Conservation (phyloP, 148 eudicot genomes). For the Hydrangea macrophylla region DNA sequence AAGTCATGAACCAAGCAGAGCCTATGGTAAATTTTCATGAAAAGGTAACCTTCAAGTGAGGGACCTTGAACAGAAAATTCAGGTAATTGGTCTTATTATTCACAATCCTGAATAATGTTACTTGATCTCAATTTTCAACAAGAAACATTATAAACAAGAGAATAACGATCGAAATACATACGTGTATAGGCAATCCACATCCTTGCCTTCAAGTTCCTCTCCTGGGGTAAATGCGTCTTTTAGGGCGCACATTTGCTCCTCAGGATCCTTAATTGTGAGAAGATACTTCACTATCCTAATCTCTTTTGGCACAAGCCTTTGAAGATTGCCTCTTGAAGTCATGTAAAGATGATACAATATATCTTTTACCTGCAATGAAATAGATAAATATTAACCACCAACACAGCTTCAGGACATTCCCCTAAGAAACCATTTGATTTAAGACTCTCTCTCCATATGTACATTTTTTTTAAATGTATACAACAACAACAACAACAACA, state of each 20-base stretch:
- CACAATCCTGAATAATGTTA: too few species aligned
- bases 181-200: conserved; percentile 78
- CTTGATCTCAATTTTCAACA: conserved; percentile 5
- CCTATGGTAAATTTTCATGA: too few species aligned
- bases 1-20: too few species aligned
- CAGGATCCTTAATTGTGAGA: conserved; percentile 74
- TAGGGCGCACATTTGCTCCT: conserved; percentile 61
- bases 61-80: too few species aligned
- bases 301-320: conserved; percentile 82
- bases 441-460: too few species aligned
- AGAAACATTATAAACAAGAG: neutral
- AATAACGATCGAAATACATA: conserved; percentile 27
- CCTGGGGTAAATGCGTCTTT: conserved; percentile 90
- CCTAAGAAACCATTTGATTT: too few species aligned
- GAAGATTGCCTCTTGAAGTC: conserved; percentile 63
- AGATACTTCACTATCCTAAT: conserved; percentile 74
- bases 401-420: too few species aligned
- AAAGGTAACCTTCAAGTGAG: too few species aligned
- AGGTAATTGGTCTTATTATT: too few species aligned
- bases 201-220: conserved; percentile 64
- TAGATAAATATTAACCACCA: neutral
- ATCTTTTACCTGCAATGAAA: conserved; percentile 63
- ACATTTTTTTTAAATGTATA: too few species aligned
- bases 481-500: too few species aligned
- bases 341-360: conserved; percentile 68